A percentile compares a stretch with the other conserved stretches of the same genome.
phyloP scores from a whole-genome alignment of 441 rosid genomes.

The Breynia disticha region DNA sequence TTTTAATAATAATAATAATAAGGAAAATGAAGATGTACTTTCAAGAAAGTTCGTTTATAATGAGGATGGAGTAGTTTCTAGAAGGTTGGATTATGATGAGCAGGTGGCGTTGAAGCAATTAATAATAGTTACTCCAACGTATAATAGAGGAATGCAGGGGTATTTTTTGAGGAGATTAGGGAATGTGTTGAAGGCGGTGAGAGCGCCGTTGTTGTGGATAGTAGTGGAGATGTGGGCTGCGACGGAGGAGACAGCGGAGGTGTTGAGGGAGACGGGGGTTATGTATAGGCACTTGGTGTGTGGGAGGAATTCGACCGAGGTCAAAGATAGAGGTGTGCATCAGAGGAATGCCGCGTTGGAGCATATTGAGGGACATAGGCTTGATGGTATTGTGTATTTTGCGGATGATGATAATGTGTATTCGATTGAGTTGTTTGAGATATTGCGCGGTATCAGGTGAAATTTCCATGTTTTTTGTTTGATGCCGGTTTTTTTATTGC shows the following conservation, averaged over 20 bases:
- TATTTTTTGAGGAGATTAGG: slow-evolving; percentile 67
- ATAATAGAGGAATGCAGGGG: slow-evolving; percentile 69
- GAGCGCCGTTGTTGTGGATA: slow-evolving; percentile 84
- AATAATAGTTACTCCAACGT: slow-evolving; percentile 86
- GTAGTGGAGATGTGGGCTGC: slow-evolving; percentile 70
- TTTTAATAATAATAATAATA: too few relatives aligned
- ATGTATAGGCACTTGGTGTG: slow-evolving; percentile 84
- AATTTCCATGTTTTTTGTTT: neutral
- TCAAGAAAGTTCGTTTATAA: slow-evolving; percentile 24
- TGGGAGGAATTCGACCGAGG: slow-evolving; percentile 35
- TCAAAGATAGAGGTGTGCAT: slow-evolving; percentile 77
- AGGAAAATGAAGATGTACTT: too few relatives aligned
- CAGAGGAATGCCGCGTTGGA: slow-evolving; percentile 81
- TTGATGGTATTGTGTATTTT: slow-evolving; percentile 84
- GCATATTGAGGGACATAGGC: slow-evolving; percentile 69
- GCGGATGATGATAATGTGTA: slow-evolving; percentile 91
- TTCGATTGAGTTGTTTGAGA: slow-evolving; percentile 65
- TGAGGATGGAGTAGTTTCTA: slow-evolving; percentile 15
- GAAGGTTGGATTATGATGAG: slow-evolving; percentile 25
- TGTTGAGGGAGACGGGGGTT: slow-evolving; percentile 74
- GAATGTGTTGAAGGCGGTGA: slow-evolving; percentile 68
- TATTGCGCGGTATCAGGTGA: slow-evolving; percentile 66
- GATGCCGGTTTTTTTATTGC: neutral
- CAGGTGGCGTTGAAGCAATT: slow-evolving; percentile 55
- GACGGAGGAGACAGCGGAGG: slow-evolving; percentile 75